Base-by-base conservation (phyloP, 805 yeast species). In the Lipomyces mesembrius region DNA sequence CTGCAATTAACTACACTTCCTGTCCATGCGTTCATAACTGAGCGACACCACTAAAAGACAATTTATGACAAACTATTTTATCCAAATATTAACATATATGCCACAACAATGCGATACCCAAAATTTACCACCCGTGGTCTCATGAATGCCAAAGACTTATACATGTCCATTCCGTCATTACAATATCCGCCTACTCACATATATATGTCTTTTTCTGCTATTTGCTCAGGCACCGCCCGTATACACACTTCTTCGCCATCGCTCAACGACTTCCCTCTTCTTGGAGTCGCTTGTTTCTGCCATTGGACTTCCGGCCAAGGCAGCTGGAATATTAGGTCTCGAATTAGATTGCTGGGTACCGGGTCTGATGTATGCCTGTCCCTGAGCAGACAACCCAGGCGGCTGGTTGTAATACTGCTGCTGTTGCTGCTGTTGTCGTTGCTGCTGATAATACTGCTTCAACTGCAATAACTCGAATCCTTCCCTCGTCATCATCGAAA, bases 241-340 rank as follows among this genome's bases (percentile, higher is more conserved):
- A 57, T 62, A 62, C 34, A 65, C 65, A 35, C 65, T 61, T 49
- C 60, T 46, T n/a, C 68, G 25, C 68, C 68, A 65, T 37, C 63
- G 56, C 60, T 65, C 68, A 8, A 65, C 65, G 1, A 65, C 63
- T 6, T 65, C 68, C 56, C 57, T 53, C 27, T 56, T 39, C 54
- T 51, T 51, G 12, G 52, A 51, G 22, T 65, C 63, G 9, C 32
- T 46, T 4, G 20, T 1, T 2, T 11, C 49, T 5, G n/a, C 57
- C 57, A n/a, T 17, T 20, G n/a, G 53, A n/a, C 34, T 22, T 17
- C 55, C 57, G 27, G 53, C 7, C 34, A 29, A 12, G 2, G 34
- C 34, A 22, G 55, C 29, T 12, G n/a, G 59, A 20, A 14, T 20
- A 57, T 37, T 32, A 11, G n/a, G 51, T 37, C 46, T 17, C 27